Evolutionary conservation across 805 yeast species (phyloP), one percentile per base, ranked within the genome.

Genomic region (Kodamaea neixiangensis): DNA sequence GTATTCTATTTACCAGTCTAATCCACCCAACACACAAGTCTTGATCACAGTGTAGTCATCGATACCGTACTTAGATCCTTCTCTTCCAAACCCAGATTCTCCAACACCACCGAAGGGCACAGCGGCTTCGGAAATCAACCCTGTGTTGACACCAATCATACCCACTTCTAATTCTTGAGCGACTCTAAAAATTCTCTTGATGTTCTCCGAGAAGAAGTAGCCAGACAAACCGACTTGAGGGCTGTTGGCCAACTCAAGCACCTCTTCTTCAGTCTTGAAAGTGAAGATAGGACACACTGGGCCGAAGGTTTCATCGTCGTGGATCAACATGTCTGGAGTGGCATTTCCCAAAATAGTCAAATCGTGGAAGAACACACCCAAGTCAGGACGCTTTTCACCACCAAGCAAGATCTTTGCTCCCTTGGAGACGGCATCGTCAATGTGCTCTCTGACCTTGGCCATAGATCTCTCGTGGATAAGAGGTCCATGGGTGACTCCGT

Each of bases 111-210:
- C 96, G 61, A 84, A 85, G 41, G 89, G 88, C 54, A 83, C 62
- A n/a, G 86, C 76, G 15, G 87, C 79, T 54, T 73, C 93, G 14
- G 89, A 81, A 49, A 89, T 79, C 9, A 79, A 70, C 21, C 94
- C 94, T 9, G 90, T 81, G 68, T 89, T 89, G 51, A 82, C 83
- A 39, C 94, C 94, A 48, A 89, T 79, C 96, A 89, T 89, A 44
- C 96, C 96, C 22, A 78, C 82, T 56, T 89, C 82, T 47, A 89
- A 73, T 20, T 75, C 81, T 67, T 86, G 91, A 29, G 88, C 83
- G 7, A 86, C 81, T 49, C 78, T 73, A 67, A 83, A 76, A 7
- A 85, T 73, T 44, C 83, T 76, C 45, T 72, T 63, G 50, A 82
- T 65, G 65, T 85, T 79, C 48, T 73, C 64, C 17, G 91, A 78